Conservation (phyloP, 2,329 filamentous ascomycete species). For the Monosporascus sp. region DNA sequence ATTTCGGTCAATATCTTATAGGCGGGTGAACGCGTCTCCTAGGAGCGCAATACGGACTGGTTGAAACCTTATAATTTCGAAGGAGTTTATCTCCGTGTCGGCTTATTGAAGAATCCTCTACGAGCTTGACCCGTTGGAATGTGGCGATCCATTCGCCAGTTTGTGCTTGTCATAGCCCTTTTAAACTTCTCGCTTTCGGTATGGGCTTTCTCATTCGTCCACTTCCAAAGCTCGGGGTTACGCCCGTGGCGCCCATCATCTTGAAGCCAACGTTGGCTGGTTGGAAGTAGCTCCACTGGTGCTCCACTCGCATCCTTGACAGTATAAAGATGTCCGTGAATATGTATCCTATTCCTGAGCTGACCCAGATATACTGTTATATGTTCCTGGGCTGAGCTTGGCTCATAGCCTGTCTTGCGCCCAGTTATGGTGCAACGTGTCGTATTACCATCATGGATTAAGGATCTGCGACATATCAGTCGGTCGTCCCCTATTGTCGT, state of each 20-base stretch:
- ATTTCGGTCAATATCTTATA: too few species aligned
- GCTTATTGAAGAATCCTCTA: background rate
- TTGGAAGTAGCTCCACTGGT: background rate
- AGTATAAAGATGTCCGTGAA: background rate
- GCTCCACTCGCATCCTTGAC: background rate
- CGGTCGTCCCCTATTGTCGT: fast-evolving
- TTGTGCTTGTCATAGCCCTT: background rate
- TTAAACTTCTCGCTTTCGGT: background rate
- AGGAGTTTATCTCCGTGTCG: background rate
- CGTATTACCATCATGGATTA: background rate
- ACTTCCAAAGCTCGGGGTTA: background rate
- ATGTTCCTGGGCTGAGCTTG: background rate
- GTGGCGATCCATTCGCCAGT: background rate
- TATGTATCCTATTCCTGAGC: background rate
- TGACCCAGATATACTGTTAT: background rate
- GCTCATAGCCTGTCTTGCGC: background rate
- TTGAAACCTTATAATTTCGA: background rate
- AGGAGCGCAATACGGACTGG: background rate
- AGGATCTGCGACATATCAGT: background rate
- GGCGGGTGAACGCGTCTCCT: too few species aligned
- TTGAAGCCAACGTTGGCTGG: background rate
- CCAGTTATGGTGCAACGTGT: background rate
- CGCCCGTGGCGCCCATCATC: background rate
- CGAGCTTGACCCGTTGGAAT: background rate
- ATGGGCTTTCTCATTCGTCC: background rate